These are phyloP conservation scores for Arachnopeziza araneosa DNA, from an alignment of 2,329 filamentous ascomycete genomes.

Conservation along the genomic window DNA sequence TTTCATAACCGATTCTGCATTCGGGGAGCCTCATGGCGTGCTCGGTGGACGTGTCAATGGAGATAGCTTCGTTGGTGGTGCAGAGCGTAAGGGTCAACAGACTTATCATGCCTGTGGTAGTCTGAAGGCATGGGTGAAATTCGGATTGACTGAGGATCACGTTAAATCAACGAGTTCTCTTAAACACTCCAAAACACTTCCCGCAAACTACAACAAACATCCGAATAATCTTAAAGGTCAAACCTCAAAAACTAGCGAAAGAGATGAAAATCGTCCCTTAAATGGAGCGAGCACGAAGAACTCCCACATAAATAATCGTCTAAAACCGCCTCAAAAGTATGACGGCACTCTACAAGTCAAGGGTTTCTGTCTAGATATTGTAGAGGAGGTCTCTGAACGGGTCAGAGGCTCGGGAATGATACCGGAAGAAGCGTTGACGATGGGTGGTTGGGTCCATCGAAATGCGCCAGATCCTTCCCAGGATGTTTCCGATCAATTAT, in stretches of 20 bases:
- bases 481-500: constrained; percentile 6
- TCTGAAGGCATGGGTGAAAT: constrained; percentile 1
- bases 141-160: constrained; percentile 3
- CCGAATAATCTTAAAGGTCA: not conserved
- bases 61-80: constrained; percentile 17
- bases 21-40: constrained; percentile 6
- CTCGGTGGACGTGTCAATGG: constrained; percentile 12
- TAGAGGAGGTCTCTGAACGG: not conserved
- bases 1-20: constrained; percentile 11
- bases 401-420: constrained; percentile 8
- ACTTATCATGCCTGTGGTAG: constrained; percentile 13
- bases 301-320: not conserved
- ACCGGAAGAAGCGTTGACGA: constrained; percentile 1
- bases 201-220: not conserved
- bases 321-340: not conserved
- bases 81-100: constrained; percentile 4
- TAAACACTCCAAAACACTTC: not conserved
- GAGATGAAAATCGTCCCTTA: not conserved
- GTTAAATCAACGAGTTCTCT: not conserved
- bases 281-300: not conserved
- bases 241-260: not conserved
- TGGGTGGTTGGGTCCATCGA: constrained; percentile 9
- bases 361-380: constrained; percentile 6
- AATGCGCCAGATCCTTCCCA: not conserved
- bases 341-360: constrained; percentile 4